Evolutionary conservation across 2,329 filamentous ascomycete species (phyloP), one percentile per base, ranked within the genome.

Genomic region (Juglanconis juglandina): DNA sequence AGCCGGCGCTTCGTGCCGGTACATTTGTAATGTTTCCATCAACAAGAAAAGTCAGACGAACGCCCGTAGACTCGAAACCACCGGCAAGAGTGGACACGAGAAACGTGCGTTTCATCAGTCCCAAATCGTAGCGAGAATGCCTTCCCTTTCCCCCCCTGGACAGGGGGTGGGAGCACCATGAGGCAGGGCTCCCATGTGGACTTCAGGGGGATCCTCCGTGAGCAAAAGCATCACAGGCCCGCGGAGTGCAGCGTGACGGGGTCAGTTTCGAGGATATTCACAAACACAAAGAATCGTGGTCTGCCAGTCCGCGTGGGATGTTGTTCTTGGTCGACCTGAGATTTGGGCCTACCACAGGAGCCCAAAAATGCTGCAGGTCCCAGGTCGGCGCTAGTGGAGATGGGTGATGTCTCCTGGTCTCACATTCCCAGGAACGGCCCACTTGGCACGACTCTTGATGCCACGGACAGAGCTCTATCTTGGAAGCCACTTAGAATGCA

Each of bases 101-200:
- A 63, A 60, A 60, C 59, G 61, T 42, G 58, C 56, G 61, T 63
- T 60, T 60, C 58, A 63, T 60, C 42, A 39, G 14, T 33, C 60
- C 54, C 49, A 54, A 54, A 52, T 24, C 30, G 51, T 53, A 51
- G 53, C 42, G 24, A 60, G 17, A 34, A 44, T 53, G 52, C 37
- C 52, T 13, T 17, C 30, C 37, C 9, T n/a, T 17, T 10, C 32
- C 5, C 50, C 50, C 37, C 24, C 41, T 53, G 53, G 39, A 49
- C 53, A 56, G 53, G 53, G 52, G 30, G 35, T 17, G 44, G 44
- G 10, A 7, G 5, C 9, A 4, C 17, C 14, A 42, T 10, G 10
- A 42, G 4, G n/a, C 50, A 53, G 50, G 50, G 50, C 24, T 42
- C 39, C 50, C 50, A 42, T 53, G 50, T 53, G 50, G 35, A 42